Evolutionary conservation across 1,284 basidiomycete genomes (phyloP).

Genomic region (Tilletiopsis washingtonensis): DNA sequence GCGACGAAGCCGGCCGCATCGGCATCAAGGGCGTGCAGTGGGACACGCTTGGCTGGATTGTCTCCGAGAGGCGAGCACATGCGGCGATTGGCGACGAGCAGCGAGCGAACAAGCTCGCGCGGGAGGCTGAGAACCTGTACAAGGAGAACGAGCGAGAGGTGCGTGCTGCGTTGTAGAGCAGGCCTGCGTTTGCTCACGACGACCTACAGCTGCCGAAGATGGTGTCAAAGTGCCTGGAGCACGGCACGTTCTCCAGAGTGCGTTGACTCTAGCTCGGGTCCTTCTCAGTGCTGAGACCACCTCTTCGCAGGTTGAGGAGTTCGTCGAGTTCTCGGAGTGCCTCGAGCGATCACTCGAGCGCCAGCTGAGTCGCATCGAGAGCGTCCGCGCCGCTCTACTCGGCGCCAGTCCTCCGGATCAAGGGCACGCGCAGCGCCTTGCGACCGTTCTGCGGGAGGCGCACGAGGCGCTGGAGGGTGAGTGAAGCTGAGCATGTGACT

Average conservation of each 20-base stretch:
- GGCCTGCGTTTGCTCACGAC: too few relatives aligned
- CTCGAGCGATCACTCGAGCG: conserved; percentile 22
- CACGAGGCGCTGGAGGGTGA: too few relatives aligned
- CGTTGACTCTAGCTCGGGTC: background rate
- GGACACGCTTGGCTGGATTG: conserved; percentile 19
- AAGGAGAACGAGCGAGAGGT: conserved; percentile 19
- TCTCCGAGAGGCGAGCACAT: conserved; percentile 13
- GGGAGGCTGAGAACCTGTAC: conserved; percentile 19
- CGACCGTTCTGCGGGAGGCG: conserved; percentile 3
- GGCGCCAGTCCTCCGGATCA: conserved; percentile 4
- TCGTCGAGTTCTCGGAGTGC: conserved; percentile 28
- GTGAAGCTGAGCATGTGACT: too few relatives aligned
- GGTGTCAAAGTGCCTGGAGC: conserved; percentile 24
- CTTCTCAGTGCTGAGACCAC: background rate
- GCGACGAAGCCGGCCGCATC: conserved; percentile 1
- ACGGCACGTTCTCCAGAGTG: conserved; percentile 29
- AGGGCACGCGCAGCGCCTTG: conserved; percentile 5
- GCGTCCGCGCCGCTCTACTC: conserved; percentile 12
- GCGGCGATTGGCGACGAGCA: conserved; percentile 14
- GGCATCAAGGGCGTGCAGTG: conserved; percentile 24
- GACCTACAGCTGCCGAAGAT: conserved; percentile 25
- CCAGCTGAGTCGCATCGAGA: conserved; percentile 17
- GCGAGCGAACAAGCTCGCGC: conserved; percentile 7
- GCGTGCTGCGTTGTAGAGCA: too few relatives aligned
- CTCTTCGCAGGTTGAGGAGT: conserved; percentile 18